Conservation (phyloP, 192 early-diverging fungal species). For the Linnemannia elongata region DNA sequence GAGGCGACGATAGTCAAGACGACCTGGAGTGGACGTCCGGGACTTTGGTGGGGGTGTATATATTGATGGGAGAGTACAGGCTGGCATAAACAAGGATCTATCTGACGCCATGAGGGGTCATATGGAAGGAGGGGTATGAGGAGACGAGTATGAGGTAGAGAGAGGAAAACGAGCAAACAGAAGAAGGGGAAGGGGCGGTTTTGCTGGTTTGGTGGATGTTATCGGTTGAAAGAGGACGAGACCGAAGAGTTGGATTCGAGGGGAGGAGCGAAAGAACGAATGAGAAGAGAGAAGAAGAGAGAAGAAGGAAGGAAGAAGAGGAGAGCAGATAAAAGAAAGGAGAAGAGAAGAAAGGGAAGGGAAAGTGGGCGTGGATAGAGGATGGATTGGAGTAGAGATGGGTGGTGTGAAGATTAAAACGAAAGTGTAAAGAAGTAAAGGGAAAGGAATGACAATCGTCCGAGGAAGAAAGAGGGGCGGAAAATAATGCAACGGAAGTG, state of each 20-base stretch:
- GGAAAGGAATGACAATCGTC: constrained; percentile 14
- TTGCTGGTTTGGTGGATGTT: not conserved
- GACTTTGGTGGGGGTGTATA: not conserved
- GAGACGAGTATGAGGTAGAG: not conserved
- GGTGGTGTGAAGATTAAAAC: not conserved
- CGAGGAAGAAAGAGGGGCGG: constrained; percentile 12
- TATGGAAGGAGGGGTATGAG: not conserved
- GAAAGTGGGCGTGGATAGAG: not conserved
- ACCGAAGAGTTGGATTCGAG: constrained; percentile 10
- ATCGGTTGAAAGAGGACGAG: constrained; percentile 1
- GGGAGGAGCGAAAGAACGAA: not conserved
- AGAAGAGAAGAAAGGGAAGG: not conserved
- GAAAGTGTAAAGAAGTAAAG: not conserved
- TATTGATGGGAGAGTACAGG: not conserved
- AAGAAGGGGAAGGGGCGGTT: not conserved
- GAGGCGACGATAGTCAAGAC: not conserved
- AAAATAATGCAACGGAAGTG: not conserved
- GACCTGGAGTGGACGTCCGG: not conserved
- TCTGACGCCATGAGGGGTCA: constrained; percentile 12
- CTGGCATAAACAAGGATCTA: not conserved
- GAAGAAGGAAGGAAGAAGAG: not conserved
- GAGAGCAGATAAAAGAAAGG: constrained; percentile 1
- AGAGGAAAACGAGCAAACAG: not conserved
- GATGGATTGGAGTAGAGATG: not conserved
- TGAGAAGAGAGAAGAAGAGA: not conserved